Conservation (phyloP, 1,284 basidiomycete species). For the Ustilago nuda region DNA sequence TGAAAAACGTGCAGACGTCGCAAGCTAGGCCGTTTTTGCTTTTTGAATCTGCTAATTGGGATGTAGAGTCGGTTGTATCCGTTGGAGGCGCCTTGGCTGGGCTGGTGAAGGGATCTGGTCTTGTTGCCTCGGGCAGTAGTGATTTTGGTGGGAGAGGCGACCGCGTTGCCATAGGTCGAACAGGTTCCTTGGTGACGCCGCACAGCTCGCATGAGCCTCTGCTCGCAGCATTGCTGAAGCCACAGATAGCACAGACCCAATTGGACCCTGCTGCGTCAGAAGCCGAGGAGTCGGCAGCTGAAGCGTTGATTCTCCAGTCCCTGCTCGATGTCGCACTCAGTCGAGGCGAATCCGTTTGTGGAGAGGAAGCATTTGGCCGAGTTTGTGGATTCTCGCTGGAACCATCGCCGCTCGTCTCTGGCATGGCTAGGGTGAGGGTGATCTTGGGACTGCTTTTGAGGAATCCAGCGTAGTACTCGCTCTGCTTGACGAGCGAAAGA, state of each 20-base stretch:
- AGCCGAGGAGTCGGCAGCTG: slow-evolving; percentile 34
- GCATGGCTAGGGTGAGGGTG: slow-evolving; percentile 74
- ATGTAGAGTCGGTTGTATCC: not conserved
- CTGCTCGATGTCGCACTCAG: slow-evolving; percentile 25
- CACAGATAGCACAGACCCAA: slow-evolving; percentile 63
- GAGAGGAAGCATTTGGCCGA: slow-evolving; percentile 31
- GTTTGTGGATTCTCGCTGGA: slow-evolving; percentile 3
- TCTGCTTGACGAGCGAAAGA: slow-evolving; percentile 78
- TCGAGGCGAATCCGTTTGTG: not conserved
- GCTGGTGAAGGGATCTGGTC: slow-evolving; percentile 15
- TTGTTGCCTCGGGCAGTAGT: slow-evolving; percentile 8
- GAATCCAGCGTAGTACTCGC: slow-evolving; percentile 91
- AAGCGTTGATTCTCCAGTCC: slow-evolving; percentile 42
- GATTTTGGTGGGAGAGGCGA: slow-evolving; percentile 6
- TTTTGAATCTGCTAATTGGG: not conserved
- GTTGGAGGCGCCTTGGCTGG: slow-evolving; percentile 20
- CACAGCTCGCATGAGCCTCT: slow-evolving; percentile 50
- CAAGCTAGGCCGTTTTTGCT: slow-evolving; percentile 71
- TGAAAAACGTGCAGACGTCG: slow-evolving; percentile 90
- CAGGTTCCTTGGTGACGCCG: slow-evolving; percentile 55
- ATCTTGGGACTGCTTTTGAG: slow-evolving; percentile 91
- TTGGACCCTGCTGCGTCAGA: slow-evolving; percentile 19
- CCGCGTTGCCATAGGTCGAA: slow-evolving; percentile 27
- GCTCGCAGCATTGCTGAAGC: slow-evolving; percentile 48
- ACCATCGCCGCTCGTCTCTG: slow-evolving; percentile 27